Base-by-base conservation (phyloP, 1,139 yeast genomes). In the Geotrichum restrictum region DNA sequence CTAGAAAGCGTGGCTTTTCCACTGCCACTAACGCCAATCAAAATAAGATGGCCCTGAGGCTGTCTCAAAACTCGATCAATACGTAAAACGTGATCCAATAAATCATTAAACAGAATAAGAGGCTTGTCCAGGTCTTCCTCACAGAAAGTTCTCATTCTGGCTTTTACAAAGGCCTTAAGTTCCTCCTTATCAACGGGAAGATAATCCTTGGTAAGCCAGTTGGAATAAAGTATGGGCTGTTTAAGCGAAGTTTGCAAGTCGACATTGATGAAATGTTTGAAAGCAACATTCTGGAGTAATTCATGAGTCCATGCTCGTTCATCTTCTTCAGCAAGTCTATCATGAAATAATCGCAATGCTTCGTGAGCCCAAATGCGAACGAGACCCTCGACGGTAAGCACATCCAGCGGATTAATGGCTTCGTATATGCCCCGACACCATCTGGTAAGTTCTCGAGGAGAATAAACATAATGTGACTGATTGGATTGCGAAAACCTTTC, bases 401-500 rank as follows among this genome's bases (percentile, higher is more conserved):
- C 66, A 3, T 72, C 73, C 1, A 70, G 59, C 1, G 75, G 66
- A 52, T 71, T 69, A 11, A 85, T 62, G 0, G 85, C 84, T 48
- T 79, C 80, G 50, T 80, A 75, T 1, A 93, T 68, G n/a, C 96
- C 96, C 56, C 86, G 75, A 1, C 82, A 73, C 95, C 96, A 88
- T 55, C 98, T 72, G 0, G 98, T 88, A 24, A 93, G 74, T 64
- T 93, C 98, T 66, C 98, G 81, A 0, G 98, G 98, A 24, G 95
- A 85, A 64, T 85, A 86, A 0, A 87, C 73, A 62, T 88, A 88
- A 63, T 87, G 95, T 2, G 60, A 49, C 19, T 74, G 70, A 0
- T 62, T 55, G 1, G 57, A 51, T 1, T 69, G 52, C 0, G 74
- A 67, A 60, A 85, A 79, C 2, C 64, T 58, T 0, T 59, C 54